Base-by-base conservation (phyloP, 2,329 filamentous ascomycete genomes). In the Colletotrichum scovillei region DNA sequence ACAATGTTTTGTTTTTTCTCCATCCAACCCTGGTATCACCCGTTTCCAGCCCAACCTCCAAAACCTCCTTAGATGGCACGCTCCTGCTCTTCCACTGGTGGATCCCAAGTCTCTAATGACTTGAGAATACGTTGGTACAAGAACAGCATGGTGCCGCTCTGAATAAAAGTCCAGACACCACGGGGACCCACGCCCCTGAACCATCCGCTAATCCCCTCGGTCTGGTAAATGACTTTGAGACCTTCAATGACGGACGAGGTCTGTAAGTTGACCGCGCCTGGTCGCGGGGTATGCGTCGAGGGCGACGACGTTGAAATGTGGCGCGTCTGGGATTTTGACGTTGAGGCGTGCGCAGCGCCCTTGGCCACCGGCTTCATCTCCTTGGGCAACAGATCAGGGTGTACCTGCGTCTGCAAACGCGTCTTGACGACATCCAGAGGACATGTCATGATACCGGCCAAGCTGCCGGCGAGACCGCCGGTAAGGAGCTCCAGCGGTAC, bases 341-440 rank as follows among this genome's bases (percentile, higher is more conserved):
- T 69, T 63, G 78, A 77, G 1, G 78, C 70, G 68, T 79, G 79
- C 60, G 26, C 60, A 64, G 78, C 69, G 38, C 58, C 58, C 71
- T 79, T 81, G 7, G 58, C 59, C 5, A 67, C 24, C 22, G 72
- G n/a, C 30, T 72, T 60, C 38, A 78, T 77, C 42, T 76, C 77
- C 28, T 69, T 76, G 32, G 64, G 80, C 67, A 78, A 80, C 19
- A 74, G 81, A 49, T 78, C 78, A 1, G 86, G 79, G 71, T 88
- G 85, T 70, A 97, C 90, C 82, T 99, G 97, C 0, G 97, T 99
- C 82, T 99, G 97, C 42, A 98, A 93, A 67, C 97, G 90, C 0
- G 97, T 99, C 85, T 99, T 99, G 74, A 99, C 96, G 6, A 99
- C 97, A 79, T 99, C 97, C 75, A 99, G 90, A 1, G 97, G 97